A percentile compares a stretch with the other conserved stretches of the same genome.
Evolutionary conservation across 768 basidiomycete species (phyloP).

Genomic region (Boletus barrowsii): DNA sequence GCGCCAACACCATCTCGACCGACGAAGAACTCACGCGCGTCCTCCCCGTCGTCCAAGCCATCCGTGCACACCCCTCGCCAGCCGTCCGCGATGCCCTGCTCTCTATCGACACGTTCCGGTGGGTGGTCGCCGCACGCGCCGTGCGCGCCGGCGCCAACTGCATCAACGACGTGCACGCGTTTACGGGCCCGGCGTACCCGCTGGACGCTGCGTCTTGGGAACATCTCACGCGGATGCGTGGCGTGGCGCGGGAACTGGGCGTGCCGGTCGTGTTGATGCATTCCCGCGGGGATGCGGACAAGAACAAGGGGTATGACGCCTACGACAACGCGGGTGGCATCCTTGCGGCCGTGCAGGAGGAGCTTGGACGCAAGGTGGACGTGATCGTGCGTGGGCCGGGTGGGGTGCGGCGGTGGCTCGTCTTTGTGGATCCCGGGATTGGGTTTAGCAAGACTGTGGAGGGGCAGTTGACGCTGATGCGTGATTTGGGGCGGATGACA

Average conservation of each 20-base stretch:
- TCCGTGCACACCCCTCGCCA: slow-evolving; percentile 39
- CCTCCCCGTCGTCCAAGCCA: slow-evolving; percentile 61
- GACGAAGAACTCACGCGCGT: slow-evolving; percentile 75
- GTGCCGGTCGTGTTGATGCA: slow-evolving; percentile 94
- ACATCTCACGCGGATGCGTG: slow-evolving; percentile 59
- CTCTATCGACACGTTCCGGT: slow-evolving; percentile 30
- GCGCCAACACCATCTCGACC: slow-evolving; percentile 59
- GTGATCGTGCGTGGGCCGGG: slow-evolving; percentile 60
- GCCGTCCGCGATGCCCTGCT: slow-evolving; percentile 15
- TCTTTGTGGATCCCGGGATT: slow-evolving; percentile 88
- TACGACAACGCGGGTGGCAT: slow-evolving; percentile 42
- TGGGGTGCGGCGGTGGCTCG: slow-evolving; percentile 82
- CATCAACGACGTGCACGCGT: slow-evolving; percentile 90
- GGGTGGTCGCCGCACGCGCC: slow-evolving; percentile 34
- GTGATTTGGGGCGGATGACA: slow-evolving; percentile 46
- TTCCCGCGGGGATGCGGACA: slow-evolving; percentile 78
- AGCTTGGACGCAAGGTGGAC: slow-evolving; percentile 70
- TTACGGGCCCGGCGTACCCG: slow-evolving; percentile 59
- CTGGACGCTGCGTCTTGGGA: slow-evolving; percentile 31
- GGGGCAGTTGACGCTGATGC: slow-evolving; percentile 70
- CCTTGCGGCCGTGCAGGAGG: slow-evolving; percentile 62
- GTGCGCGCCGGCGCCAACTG: slow-evolving; percentile 74
- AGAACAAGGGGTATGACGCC: slow-evolving; percentile 66
- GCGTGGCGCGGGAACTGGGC: slow-evolving; percentile 54
- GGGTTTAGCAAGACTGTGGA: slow-evolving; percentile 89